Evolutionary conservation across 2,329 filamentous ascomycete genomes (phyloP), one percentile per base, ranked within the genome.

Genomic region (Cytospora schulzeri): DNA sequence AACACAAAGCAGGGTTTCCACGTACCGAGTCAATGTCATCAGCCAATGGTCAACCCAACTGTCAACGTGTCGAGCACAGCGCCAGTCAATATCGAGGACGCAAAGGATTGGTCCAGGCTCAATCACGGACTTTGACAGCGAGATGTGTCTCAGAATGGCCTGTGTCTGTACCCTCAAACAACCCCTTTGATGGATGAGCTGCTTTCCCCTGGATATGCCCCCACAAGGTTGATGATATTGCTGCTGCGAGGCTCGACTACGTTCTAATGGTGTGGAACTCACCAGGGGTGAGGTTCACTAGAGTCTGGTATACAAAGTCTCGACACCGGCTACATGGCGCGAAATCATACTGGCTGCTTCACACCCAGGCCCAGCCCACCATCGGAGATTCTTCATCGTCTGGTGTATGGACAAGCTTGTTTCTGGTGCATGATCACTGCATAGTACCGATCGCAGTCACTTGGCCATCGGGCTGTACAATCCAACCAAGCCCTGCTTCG

Each of bases 121-220:
- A 5, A 56, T 62, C n/a, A 51, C 60, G 52, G 54, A 56, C 53
- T 50, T 56, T 62, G 60, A 62, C 60, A 62, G 60, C 60, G 60
- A 52, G 52, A 38, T 28, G 48, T 54, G 60, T 56, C 50, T 56
- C 52, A 62, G 51, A 31, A 48, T 33, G 26, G 22, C 26, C 52
- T 48, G 26, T 48, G 17, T 51, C 38, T 52, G 29, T 29, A 24
- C 41, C 60, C n/a, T 31, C 38, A 22, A 26, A 24, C n/a, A 48
- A 14, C 50, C n/a, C n/a, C 38, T 31, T 35, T 17, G 35, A 15
- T 26, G 52, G 35, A 54, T 24, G 38, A 50, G 52, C 51, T 61
- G 52, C 52, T 22, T 22, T 24, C 17, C 17, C 26, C 45, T 33
- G 54, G n/a, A 45, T 26, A 22, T 15, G 24, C 22, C 35, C n/a